Base-by-base conservation (phyloP, 257 asterid species). In the Verbena officinalis region DNA sequence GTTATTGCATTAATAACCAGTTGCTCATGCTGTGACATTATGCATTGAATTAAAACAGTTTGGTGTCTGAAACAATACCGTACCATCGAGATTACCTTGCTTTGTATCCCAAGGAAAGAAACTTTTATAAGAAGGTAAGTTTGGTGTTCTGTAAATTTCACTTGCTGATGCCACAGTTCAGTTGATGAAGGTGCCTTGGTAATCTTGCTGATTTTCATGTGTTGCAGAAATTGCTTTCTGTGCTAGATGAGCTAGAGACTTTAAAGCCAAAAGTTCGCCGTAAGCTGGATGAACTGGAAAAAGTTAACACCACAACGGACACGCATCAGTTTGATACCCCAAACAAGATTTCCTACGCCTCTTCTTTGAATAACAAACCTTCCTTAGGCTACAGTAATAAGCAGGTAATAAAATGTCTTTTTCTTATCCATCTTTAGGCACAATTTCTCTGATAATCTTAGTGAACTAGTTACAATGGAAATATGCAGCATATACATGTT, bases 31-130 rank as follows among this genome's bases (percentile, higher is more conserved):
- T 27, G 24, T 74, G 74, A 72, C 56, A 31, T 74, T 70, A 4
- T 70, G 39, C 24, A 22, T 60, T 65, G 67, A 77, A 51, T 42
- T 55, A 30, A 30, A 76, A 68, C 89, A 94, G 96, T 76, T 88
- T 94, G 94, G 85, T 83, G 72, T 87, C 95, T 5, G 96, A 94
- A 83, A 88, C 97, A 16, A 84, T 90, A 66, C 93, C 95, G 1
- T 61, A 43, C 71, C 97, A 90, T 80, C 86, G 80, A 66, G 97
- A 94, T 83, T 87, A 89, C 75, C 88, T 58, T 69, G 63, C 65
- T 46, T 72, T 72, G 54, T 65, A 65, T 73, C 62, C 75, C 33
- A 81, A 78, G 74, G 95, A 87, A 58, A 81, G 84, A 74, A 23
- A 53, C 10, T 67, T 70, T 55, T 75, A 71, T 44, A 83, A 59